These are phyloP conservation scores for Tetracladium marchalianum DNA, from an alignment of 495 filamentous ascomycete species.

Conservation along the genomic window DNA sequence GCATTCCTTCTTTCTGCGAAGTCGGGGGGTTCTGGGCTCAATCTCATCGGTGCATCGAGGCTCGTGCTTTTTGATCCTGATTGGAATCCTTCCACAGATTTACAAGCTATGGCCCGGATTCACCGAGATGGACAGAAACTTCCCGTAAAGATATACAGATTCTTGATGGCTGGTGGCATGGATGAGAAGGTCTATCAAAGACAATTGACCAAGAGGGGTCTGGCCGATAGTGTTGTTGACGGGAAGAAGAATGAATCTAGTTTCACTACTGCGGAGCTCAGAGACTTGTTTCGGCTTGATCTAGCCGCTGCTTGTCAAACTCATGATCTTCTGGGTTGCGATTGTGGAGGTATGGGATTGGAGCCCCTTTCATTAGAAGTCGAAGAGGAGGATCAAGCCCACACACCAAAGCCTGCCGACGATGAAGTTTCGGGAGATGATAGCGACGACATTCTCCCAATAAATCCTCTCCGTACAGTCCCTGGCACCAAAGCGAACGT, in stretches of 20 bases:
- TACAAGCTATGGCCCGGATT: constrained; percentile 80
- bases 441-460: constrained; percentile 29
- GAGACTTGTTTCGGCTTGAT: constrained; percentile 63
- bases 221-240: constrained; percentile 31
- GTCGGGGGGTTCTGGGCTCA: constrained; percentile 65
- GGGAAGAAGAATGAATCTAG: constrained; percentile 46
- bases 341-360: constrained; percentile 42
- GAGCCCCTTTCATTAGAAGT: constrained; percentile 10
- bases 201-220: constrained; percentile 65
- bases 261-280: constrained; percentile 60
- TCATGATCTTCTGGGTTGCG: constrained; percentile 61
- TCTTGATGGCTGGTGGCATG: constrained; percentile 61
- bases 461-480: constrained; percentile 25
- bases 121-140: constrained; percentile 70
- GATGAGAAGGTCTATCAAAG: constrained; percentile 82
- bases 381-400: constrained; percentile 20
- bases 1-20: constrained; percentile 77
- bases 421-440: constrained; percentile 17
- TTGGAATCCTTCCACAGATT: constrained; percentile 76
- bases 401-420: constrained; percentile 22
- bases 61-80: constrained; percentile 73
- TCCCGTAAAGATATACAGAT: constrained; percentile 62
- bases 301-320: constrained; percentile 50
- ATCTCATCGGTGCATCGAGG: constrained; percentile 67
- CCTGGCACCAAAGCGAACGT: constrained; percentile 53